Evolutionary conservation across 1,284 basidiomycete species (phyloP).

Genomic region (Trichosporon sp.): DNA sequence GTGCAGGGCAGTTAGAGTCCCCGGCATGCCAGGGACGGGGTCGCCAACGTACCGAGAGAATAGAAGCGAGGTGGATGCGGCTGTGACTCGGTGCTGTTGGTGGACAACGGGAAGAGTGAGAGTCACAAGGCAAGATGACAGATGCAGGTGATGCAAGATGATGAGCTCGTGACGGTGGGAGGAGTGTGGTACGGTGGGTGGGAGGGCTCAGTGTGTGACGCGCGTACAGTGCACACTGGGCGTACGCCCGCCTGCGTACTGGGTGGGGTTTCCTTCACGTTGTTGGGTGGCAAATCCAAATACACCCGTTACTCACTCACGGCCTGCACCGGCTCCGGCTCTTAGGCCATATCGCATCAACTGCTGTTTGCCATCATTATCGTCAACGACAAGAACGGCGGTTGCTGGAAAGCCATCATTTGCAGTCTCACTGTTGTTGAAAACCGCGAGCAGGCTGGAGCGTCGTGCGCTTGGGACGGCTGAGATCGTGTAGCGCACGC

Average conservation of each 20-base stretch:
- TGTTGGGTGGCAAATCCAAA: slow-evolving; percentile 19
- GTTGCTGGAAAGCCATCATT: not conserved
- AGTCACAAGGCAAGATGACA: slow-evolving; percentile 16
- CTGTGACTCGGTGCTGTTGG: not conserved
- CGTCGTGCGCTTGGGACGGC: not conserved
- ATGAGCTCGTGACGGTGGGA: slow-evolving; percentile 16
- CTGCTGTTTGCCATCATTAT: not conserved
- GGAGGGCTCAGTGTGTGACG: slow-evolving; percentile 5
- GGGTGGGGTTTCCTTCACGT: not conserved
- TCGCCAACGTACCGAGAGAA: not conserved
- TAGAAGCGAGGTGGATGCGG: slow-evolving; percentile 1
- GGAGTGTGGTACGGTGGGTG: not conserved
- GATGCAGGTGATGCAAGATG: slow-evolving; percentile 8
- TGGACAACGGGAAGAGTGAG: slow-evolving; percentile 9
- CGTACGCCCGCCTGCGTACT: not conserved
- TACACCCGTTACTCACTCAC: slow-evolving; percentile 4
- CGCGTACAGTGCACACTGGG: slow-evolving; percentile 7
- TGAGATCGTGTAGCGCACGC: not conserved
- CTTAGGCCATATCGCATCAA: not conserved
- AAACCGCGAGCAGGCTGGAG: not conserved
- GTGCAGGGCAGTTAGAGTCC: not conserved
- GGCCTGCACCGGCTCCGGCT: not conserved
- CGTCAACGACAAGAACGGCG: not conserved
- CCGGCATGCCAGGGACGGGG: not conserved
- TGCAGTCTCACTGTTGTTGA: not conserved